Conservation (phyloP, 1,284 basidiomycete genomes). For the Xanthoconium separans region DNA sequence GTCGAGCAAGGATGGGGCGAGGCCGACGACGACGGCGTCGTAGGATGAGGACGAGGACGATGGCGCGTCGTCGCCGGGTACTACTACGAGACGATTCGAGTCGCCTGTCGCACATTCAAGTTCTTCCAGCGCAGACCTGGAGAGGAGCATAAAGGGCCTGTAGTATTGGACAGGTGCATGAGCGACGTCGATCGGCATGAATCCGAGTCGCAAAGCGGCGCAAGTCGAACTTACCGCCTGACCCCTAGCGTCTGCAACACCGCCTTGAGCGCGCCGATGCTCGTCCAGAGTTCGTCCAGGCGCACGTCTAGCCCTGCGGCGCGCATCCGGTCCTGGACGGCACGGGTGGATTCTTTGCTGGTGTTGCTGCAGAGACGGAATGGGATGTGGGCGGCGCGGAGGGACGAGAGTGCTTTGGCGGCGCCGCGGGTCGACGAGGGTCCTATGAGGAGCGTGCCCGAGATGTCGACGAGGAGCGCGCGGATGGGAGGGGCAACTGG, state of each 20-base stretch:
- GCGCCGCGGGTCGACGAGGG: conserved; percentile 47
- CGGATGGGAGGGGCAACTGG: conserved; percentile 33
- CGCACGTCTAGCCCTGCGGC: conserved; percentile 52
- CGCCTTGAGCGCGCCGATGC: conserved; percentile 56
- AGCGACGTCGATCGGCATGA: too few species aligned
- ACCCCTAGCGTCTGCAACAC: conserved; percentile 43
- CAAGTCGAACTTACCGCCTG: conserved; percentile 40
- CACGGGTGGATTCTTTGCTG: conserved; percentile 53
- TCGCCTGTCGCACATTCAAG: conserved; percentile 11
- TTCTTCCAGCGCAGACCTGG: conserved; percentile 57
- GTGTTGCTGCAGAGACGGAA: conserved; percentile 66
- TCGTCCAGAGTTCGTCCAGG: conserved; percentile 50
- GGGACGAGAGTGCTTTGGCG: conserved; percentile 46
- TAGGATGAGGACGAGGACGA: conserved; percentile 23
- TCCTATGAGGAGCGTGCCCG: conserved; percentile 66
- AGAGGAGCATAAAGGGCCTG: conserved; percentile 56
- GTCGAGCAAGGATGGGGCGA: conserved; percentile 52
- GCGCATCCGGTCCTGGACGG: conserved; percentile 42
- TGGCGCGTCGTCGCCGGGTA: neutral
- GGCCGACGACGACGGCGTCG: conserved; percentile 69
- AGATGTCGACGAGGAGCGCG: conserved; percentile 66
- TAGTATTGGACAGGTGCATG: too few species aligned
- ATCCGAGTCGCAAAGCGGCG: too few species aligned
- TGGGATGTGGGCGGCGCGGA: conserved; percentile 48
- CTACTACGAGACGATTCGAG: too few species aligned